These are phyloP conservation scores for Stereum hirsutum DNA, from an alignment of 1,284 basidiomycete species.

Conservation along the genomic window DNA sequence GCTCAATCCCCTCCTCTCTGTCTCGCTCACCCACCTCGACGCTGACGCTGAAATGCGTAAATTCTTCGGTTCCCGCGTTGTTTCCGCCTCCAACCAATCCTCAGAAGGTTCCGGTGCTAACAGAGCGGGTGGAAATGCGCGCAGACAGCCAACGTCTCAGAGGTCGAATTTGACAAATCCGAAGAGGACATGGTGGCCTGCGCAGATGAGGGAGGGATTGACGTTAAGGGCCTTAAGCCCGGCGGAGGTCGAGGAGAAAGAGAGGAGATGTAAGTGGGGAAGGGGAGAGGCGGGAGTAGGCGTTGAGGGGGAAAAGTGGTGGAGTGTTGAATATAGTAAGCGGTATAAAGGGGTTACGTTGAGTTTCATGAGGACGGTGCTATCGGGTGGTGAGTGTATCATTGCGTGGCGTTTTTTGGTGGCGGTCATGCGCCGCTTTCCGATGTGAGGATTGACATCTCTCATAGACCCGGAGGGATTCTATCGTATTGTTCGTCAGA, in stretches of 20 bases:
- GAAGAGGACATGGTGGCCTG: conserved; percentile 52
- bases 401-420: neutral
- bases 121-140: too few species aligned
- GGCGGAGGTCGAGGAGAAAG: conserved; percentile 42
- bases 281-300: too few species aligned
- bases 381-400: conserved; percentile 59
- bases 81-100: conserved; percentile 48
- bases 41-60: conserved; percentile 81
- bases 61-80: conserved; percentile 88
- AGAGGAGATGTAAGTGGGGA: conserved; percentile 33
- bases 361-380: conserved; percentile 73
- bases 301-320: too few species aligned
- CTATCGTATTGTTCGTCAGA: conserved; percentile 42
- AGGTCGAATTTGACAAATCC: conserved; percentile 59
- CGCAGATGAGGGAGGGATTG: conserved; percentile 60
- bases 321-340: conserved; percentile 80
- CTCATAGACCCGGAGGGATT: conserved; percentile 72
- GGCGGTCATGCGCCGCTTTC: neutral
- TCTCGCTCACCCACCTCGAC: conserved; percentile 75
- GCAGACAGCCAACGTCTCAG: conserved; percentile 22
- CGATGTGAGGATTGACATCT: too few species aligned
- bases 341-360: conserved; percentile 75
- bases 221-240: conserved; percentile 48
- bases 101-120: conserved; percentile 14
- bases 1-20: conserved; percentile 55